Conservation (phyloP, 257 asterid species). For the Haberlea rhodopensis region DNA sequence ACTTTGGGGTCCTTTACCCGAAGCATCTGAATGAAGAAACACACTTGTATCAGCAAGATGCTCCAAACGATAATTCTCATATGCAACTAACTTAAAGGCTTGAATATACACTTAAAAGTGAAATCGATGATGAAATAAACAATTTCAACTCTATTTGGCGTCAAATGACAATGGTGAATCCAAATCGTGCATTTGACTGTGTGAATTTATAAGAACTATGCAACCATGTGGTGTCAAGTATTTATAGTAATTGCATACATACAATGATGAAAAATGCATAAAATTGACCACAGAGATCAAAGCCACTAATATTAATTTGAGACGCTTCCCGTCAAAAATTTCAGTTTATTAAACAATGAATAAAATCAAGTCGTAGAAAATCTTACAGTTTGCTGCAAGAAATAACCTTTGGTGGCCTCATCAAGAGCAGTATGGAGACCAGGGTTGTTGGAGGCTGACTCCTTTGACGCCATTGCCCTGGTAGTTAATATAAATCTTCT, state of each 20-base stretch:
- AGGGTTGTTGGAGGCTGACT: conserved; percentile 71
- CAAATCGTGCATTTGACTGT: neutral
- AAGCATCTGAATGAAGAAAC: conserved; percentile 63
- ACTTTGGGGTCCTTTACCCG: conserved; percentile 88
- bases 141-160: neutral
- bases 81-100: neutral
- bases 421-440: conserved; percentile 63
- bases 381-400: conserved; percentile 86
- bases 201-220: neutral
- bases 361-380: neutral
- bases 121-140: neutral
- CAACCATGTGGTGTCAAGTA: too few relatives aligned
- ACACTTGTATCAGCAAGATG: conserved; percentile 21
- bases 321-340: neutral
- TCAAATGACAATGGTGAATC: neutral
- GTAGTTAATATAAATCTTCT: conserved; percentile 38
- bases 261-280: too few relatives aligned
- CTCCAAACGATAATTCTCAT: neutral
- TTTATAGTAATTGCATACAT: too few relatives aligned
- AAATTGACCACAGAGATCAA: neutral
- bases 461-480: conserved; percentile 62
- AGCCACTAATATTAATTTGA: neutral
- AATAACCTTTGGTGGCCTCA: conserved; percentile 80
- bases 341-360: neutral
- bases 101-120: neutral